Conservation (phyloP, 177 flowering plant species). For the Vitis hybrid region DNA sequence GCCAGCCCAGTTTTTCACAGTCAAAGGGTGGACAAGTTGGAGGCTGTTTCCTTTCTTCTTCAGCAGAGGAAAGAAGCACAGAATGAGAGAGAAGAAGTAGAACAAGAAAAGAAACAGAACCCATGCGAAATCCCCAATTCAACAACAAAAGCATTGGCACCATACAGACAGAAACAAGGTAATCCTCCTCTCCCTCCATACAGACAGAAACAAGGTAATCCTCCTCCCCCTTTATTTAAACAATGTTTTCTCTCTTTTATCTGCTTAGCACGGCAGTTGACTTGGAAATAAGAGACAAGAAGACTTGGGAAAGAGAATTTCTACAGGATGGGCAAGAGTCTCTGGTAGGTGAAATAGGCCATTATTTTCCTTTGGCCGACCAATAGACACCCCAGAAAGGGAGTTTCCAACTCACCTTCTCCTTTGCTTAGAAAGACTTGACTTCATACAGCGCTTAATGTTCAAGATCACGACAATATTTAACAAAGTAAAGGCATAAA, state of each 20-base stretch:
- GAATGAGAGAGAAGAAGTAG: constrained; percentile 1
- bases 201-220: too few relatives aligned
- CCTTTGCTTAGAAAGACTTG: neutral
- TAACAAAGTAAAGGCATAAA: too few relatives aligned
- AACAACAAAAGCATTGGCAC: neutral
- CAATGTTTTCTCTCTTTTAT: neutral
- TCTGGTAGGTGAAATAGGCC: too few relatives aligned
- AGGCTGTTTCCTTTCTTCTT: neutral
- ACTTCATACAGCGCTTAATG: neutral
- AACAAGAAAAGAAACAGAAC: neutral
- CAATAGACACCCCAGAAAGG: neutral
- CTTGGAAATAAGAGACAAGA: constrained; percentile 1
- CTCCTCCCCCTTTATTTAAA: too few relatives aligned
- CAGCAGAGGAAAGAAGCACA: neutral
- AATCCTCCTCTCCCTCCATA: too few relatives aligned
- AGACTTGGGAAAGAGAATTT: neutral
- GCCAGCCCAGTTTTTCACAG: constrained; percentile 2
- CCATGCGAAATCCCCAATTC: neutral
- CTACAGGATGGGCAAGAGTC: too few relatives aligned
- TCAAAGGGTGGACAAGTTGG: neutral
- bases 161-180: too few relatives aligned
- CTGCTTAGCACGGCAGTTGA: constrained; percentile 7
- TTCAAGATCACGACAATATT: too few relatives aligned
- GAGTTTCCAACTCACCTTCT: neutral
- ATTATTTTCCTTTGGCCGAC: too few relatives aligned